Evolutionary conservation across 257 asterid species (phyloP), one percentile per base, ranked within the genome.

Genomic region (Paraleonurus japonicus): DNA sequence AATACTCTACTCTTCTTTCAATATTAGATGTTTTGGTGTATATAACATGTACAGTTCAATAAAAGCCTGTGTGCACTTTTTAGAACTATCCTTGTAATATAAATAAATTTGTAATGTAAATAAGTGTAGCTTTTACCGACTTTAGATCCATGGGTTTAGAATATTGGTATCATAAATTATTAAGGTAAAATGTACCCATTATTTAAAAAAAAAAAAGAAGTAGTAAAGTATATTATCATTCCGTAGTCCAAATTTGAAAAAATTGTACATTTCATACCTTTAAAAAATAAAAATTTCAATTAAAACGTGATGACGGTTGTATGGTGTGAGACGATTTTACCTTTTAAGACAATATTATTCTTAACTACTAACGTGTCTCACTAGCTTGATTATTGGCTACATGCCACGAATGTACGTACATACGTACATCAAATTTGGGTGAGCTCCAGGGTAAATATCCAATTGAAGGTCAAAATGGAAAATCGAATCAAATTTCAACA

Each of bases 71-170:
- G 57, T 12, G 8, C 35, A 16, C 20, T 48, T 61, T n/a, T 27
- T 20, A 53, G 6, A 19, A 47, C 54, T 20, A 5, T n/a, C 4
- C 10, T 13, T 66, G 69, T 57, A 12, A 6, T 32, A 58, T 74
- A 74, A 57, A 74, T 74, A 73, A 53, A 22, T n/a, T 13, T 66
- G 69, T 57, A 12, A 6, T 32, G 47, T 74, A 74, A 57, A 74
- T 74, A 73, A 53, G 15, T 33, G 39, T 0, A 12, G 37, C 8
- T 51, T 24, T 53, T 53, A n/a, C 20, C 3, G 22, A 47, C 1
- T 47, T 47, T 4, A 47, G 10, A 5, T n/a, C 5, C 20, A n/a
- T 47, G 5, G 22, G 1, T 47, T 47, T 47, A n/a, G n/a, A n/a
- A n/a, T n/a, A n/a, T n/a, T n/a, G n/a, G n/a, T n/a, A n/a, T n/a